Percentiles rank a stretch among this genome's conserved stretches.
Conservation (phyloP, 768 basidiomycete genomes). For the Pleurotus tuber-regium region DNA sequence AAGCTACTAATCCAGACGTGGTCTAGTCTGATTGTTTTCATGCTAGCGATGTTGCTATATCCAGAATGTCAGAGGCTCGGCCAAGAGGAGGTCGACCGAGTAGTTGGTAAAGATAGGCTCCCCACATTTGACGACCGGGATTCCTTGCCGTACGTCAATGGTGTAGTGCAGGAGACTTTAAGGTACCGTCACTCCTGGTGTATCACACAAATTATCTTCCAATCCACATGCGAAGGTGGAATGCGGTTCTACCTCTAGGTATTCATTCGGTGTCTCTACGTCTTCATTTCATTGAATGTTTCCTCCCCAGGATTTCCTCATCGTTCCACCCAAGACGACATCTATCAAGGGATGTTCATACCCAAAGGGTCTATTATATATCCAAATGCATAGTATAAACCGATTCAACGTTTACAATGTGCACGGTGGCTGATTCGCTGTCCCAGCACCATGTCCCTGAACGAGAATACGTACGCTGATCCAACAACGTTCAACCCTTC, state of each 20-base stretch:
- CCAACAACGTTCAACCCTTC: constrained; percentile 34
- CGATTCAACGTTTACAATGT: constrained; percentile 24
- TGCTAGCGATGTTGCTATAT: constrained; percentile 18
- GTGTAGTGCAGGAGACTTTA: constrained; percentile 1
- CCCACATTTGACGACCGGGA: constrained; percentile 17
- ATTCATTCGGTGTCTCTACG: neutral
- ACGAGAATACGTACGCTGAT: constrained; percentile 26
- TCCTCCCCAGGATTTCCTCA: constrained; percentile 1
- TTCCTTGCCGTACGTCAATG: constrained; percentile 14
- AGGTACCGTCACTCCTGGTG: neutral
- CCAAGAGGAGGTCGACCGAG: constrained; percentile 19
- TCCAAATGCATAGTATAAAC: constrained; percentile 11
- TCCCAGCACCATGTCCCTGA: constrained; percentile 28
- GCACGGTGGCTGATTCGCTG: constrained; percentile 13
- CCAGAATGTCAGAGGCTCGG: constrained; percentile 19
- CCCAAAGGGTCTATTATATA: constrained; percentile 11
- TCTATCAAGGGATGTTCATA: constrained; percentile 1
- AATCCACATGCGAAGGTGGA: neutral
- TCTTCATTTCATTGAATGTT: neutral
- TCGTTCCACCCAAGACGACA: constrained; percentile 5
- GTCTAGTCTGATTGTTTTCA: constrained; percentile 11
- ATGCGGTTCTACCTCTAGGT: neutral
- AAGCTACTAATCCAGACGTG: too few species aligned
- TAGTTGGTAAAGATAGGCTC: constrained; percentile 15
- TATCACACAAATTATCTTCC: neutral